These are phyloP conservation scores for Paxillus ammoniavirescens DNA, from an alignment of 768 basidiomycete genomes.

Conservation along the genomic window DNA sequence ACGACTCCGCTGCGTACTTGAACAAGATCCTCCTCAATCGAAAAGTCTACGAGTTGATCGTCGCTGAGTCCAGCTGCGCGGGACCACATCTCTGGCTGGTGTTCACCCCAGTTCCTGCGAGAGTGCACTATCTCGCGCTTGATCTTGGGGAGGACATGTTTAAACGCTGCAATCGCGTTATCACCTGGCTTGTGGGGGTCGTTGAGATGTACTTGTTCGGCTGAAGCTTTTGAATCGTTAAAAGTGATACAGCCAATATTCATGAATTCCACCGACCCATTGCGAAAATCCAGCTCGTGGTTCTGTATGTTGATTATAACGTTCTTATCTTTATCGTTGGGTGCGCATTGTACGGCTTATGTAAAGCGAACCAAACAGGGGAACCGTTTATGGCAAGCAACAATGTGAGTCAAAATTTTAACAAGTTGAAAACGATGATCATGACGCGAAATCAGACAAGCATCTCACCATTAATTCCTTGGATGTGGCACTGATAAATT, in stretches of 20 bases:
- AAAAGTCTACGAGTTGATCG: conserved; percentile 49
- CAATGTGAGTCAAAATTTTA: too few relatives aligned
- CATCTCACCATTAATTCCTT: too few relatives aligned
- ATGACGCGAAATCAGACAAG: too few relatives aligned
- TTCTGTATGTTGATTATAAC: not conserved
- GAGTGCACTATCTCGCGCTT: conserved; percentile 66
- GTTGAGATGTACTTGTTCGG: conserved; percentile 56
- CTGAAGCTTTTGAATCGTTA: conserved; percentile 44
- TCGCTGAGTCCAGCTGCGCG: conserved; percentile 54
- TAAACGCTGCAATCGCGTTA: conserved; percentile 68
- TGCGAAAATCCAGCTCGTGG: not conserved
- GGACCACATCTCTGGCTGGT: conserved; percentile 61
- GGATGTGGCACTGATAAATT: too few relatives aligned
- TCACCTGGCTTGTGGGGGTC: conserved; percentile 55
- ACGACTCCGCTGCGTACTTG: conserved; percentile 53
- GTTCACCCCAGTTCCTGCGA: conserved; percentile 68
- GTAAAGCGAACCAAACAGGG: not conserved
- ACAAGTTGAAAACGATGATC: too few relatives aligned
- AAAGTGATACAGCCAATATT: conserved; percentile 1
- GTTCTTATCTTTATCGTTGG: conserved; percentile 18
- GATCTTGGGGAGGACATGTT: conserved; percentile 49
- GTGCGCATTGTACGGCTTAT: not conserved
- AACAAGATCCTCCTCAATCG: conserved; percentile 43
- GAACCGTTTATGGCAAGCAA: too few relatives aligned
- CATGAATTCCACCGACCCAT: conserved; percentile 25